These are phyloP conservation scores for Clonostachys sp. DNA, from an alignment of 2,329 filamentous ascomycete genomes.

Conservation along the genomic window DNA sequence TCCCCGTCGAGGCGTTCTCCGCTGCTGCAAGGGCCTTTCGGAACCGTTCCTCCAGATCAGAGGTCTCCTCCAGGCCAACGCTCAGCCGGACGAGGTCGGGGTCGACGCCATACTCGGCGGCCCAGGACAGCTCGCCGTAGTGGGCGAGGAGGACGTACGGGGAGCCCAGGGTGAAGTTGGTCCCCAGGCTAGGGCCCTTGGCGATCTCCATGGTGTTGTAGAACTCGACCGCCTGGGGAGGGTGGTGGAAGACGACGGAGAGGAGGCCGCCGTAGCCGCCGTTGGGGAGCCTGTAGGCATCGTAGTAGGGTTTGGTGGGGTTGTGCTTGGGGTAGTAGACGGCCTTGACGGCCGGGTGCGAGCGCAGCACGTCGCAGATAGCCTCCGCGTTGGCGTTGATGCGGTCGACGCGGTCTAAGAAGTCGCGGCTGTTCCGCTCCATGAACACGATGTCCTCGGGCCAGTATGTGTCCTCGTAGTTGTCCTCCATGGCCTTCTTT, in stretches of 20 bases:
- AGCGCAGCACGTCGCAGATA: constrained; percentile 67
- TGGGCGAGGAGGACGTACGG: constrained; percentile 92
- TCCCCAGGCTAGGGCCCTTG: constrained; percentile 92
- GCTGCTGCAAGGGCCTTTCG: constrained; percentile 63
- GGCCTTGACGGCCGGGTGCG: constrained; percentile 61
- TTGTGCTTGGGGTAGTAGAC: constrained; percentile 86
- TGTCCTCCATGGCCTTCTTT: constrained; percentile 57
- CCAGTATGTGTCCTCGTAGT: constrained; percentile 91
- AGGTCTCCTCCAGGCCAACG: constrained; percentile 79
- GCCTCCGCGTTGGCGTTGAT: constrained; percentile 84
- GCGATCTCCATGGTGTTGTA: constrained; percentile 82
- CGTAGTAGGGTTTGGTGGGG: constrained; percentile 67
- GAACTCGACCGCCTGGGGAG: constrained; percentile 70
- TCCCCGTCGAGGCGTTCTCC: not conserved
- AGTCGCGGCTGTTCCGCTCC: constrained; percentile 94
- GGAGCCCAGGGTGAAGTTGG: constrained; percentile 90
- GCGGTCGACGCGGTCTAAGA: constrained; percentile 73
- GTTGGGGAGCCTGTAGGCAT: constrained; percentile 65
- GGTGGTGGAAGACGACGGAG: constrained; percentile 73
- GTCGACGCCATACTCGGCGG: constrained; percentile 74
- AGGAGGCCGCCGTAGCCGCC: constrained; percentile 90
- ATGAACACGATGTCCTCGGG: constrained; percentile 91
- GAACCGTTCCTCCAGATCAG: constrained; percentile 61
- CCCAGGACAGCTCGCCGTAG: constrained; percentile 91
- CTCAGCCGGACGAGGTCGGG: constrained; percentile 79